phyloP scores from a whole-genome alignment of 2,329 filamentous ascomycete genomes.

The Aspergillus carbonarius region DNA sequence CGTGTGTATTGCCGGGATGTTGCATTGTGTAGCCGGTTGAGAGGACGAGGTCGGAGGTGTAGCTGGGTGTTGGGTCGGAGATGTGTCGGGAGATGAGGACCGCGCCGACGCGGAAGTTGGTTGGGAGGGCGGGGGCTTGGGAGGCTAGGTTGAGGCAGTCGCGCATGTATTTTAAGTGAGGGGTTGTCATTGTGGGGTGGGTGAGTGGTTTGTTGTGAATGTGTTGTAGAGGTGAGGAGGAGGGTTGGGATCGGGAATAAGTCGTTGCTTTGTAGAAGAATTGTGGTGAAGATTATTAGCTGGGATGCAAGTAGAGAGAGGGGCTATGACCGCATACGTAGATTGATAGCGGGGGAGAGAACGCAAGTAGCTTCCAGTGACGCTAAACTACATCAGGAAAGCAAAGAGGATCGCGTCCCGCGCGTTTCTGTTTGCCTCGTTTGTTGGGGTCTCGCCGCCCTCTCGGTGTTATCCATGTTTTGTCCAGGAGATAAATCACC shows the following conservation, averaged over 20 bases:
- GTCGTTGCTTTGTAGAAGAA: not conserved
- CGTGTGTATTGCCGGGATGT: conserved; percentile 88
- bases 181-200: conserved; percentile 20
- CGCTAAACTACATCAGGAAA: conserved; percentile 29
- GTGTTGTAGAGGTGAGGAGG: not conserved
- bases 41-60: conserved; percentile 56
- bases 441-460: not conserved
- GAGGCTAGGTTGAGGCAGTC: conserved; percentile 73
- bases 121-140: conserved; percentile 78
- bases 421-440: not conserved
- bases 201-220: no score
- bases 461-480: not conserved
- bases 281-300: not conserved
- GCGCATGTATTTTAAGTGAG: conserved; percentile 58
- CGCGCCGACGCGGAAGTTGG: conserved; percentile 94
- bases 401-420: conserved; percentile 21
- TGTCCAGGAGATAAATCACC: not conserved
- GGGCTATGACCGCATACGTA: not conserved
- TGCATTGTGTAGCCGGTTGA: conserved; percentile 89
- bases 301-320: not conserved
- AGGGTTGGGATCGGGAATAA: not conserved
- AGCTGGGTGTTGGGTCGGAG: conserved; percentile 20
- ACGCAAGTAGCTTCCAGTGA: not conserved
- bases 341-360: not conserved
- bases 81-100: conserved; percentile 60